Conservation (phyloP, 176 grass and related monocot species). For the Aegilops longissima region DNA sequence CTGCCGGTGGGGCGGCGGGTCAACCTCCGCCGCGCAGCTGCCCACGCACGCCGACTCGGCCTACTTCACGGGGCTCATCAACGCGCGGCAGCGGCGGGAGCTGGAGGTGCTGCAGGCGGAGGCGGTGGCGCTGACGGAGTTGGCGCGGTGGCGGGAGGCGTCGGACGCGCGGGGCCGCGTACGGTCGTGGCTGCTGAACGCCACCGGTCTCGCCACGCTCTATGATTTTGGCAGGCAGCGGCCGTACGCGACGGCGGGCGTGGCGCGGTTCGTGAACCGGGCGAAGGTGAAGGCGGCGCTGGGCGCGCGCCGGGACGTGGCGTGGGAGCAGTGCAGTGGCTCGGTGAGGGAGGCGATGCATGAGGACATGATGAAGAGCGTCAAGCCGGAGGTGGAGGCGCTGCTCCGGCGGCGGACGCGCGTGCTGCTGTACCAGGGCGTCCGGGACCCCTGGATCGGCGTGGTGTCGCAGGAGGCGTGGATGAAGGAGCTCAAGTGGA, state of each 20-base stretch:
- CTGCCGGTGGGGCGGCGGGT: neutral
- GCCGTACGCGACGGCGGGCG: neutral
- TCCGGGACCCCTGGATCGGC: slow-evolving; percentile 44
- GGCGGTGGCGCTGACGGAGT: neutral
- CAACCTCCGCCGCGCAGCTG: neutral
- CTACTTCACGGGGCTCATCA: neutral
- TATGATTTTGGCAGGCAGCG: neutral
- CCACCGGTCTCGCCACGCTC: neutral
- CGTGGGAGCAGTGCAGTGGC: slow-evolving; percentile 10
- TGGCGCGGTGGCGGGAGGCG: neutral
- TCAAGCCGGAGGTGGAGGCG: neutral
- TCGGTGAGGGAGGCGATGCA: slow-evolving; percentile 41
- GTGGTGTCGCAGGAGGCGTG: slow-evolving; percentile 51
- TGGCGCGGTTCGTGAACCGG: neutral
- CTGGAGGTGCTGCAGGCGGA: neutral
- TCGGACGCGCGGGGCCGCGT: neutral
- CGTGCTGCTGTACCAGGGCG: slow-evolving; percentile 1
- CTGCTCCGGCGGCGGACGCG: slow-evolving; percentile 7
- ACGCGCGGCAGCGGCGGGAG: neutral
- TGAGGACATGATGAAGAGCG: slow-evolving; percentile 55
- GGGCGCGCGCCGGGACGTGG: neutral
- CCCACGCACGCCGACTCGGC: slow-evolving; percentile 1
- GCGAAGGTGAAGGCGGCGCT: slow-evolving; percentile 4
- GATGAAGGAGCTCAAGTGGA: slow-evolving; percentile 43
- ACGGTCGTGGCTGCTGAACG: neutral